These are phyloP conservation scores for Pelargonium nanum DNA, from an alignment of 345 rosid genomes.

Conservation along the genomic window DNA sequence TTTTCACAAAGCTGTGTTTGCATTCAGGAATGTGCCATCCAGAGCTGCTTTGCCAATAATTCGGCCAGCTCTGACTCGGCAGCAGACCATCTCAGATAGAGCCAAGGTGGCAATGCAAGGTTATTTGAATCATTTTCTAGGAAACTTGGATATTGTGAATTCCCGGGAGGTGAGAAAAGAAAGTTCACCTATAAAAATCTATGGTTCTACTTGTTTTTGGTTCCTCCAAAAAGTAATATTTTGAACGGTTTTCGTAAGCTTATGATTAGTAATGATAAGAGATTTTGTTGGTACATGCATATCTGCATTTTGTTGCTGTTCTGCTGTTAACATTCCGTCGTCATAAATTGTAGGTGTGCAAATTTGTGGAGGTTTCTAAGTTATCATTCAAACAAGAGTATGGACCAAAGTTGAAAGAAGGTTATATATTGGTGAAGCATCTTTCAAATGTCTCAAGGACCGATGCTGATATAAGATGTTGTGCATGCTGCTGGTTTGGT, in stretches of 20 bases:
- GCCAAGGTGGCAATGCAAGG: slow-evolving; percentile 86
- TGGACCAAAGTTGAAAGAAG: slow-evolving; percentile 86
- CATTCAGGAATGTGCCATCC: slow-evolving; percentile 65
- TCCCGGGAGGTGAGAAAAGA: slow-evolving; percentile 56
- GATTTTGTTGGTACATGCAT: too few relatives aligned
- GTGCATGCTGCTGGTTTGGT: slow-evolving; percentile 37
- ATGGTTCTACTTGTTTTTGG: not conserved
- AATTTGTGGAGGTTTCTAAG: slow-evolving; percentile 83
- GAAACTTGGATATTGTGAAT: slow-evolving; percentile 75
- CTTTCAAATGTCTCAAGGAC: slow-evolving; percentile 25
- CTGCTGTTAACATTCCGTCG: not conserved
- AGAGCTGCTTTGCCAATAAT: slow-evolving; percentile 64
- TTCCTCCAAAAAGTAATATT: too few relatives aligned
- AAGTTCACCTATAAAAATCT: not conserved
- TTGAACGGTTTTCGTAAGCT: too few relatives aligned
- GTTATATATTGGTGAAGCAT: slow-evolving; percentile 69
- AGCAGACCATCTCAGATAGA: slow-evolving; percentile 50
- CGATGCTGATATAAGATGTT: slow-evolving; percentile 27
- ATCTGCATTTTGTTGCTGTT: too few relatives aligned
- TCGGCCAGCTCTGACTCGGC: slow-evolving; percentile 58
- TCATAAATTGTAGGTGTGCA: slow-evolving; percentile 56
- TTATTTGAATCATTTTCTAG: slow-evolving; percentile 77
- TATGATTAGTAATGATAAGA: too few relatives aligned
- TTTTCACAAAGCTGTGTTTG: slow-evolving; percentile 4
- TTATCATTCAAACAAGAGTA: slow-evolving; percentile 69